Evolutionary conservation across 805 yeast species (phyloP), one percentile per base, ranked within the genome.

Genomic region (Yueomyces sp.): DNA sequence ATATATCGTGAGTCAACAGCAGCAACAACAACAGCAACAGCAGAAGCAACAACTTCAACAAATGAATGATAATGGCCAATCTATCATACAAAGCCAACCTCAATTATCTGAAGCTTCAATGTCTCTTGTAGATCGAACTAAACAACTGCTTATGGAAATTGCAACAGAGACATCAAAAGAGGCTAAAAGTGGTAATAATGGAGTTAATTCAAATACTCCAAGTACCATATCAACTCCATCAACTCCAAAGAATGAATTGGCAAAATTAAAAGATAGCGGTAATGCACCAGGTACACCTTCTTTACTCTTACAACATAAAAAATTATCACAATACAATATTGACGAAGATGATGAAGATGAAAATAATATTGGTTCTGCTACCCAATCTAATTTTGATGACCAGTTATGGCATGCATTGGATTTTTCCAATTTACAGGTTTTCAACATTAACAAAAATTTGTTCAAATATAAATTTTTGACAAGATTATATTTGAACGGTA

Each of bases 321-420:
- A 68, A 49, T 50, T 61, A 30, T 60, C 71, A 4, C 70, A 66
- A 44, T 61, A 55, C 42, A 64, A 66, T 42, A 60, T 61, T 28
- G 68, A 67, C 43, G 74, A 70, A 47, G 84, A 79, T 49, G 85
- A 81, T 53, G 81, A 79, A 56, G 56, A 44, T 40, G 62, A 54
- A 40, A 44, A 51, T 41, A 50, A 53, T 38, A 47, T 51, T 48
- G 39, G 46, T 36, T 53, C 52, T 31, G 46, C 47, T 39, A 34
- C 8, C 26, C 49, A 49, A 40, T 42, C 53, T 27, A 53, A 60
- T 40, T 54, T 52, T 47, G 77, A 82, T 36, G 81, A 79, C 47
- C 96, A 88, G 65, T 73, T 84, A 57, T 92, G 99, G 99, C 83
- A 94, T 43, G 90, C 88, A 4, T 68, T 92, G 50, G 99, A 92